Conservation (phyloP, 2,329 filamentous ascomycete species). For the Epichloe festucae region DNA sequence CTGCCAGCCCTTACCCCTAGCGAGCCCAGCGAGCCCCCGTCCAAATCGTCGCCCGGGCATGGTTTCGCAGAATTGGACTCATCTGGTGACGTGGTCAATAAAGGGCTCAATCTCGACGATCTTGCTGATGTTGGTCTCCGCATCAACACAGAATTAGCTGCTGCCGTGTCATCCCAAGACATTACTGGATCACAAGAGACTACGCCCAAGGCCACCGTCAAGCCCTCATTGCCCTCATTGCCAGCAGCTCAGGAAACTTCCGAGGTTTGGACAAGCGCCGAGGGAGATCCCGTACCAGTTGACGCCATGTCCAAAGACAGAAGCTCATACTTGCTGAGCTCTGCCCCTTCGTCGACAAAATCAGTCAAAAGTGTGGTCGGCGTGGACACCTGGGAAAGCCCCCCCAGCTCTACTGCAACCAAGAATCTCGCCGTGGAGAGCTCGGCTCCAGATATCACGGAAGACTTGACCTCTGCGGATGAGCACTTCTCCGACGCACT, state of each 20-base stretch:
- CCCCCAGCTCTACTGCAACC: constrained; percentile 15
- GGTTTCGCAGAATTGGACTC: constrained; percentile 15
- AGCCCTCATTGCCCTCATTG: constrained; percentile 16
- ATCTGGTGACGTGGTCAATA: constrained; percentile 16
- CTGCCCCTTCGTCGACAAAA: constrained; percentile 23
- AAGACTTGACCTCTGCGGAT: constrained; percentile 22
- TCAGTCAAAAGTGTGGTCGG: constrained; percentile 15
- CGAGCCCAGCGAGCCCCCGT: constrained; percentile 18
- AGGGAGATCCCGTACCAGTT: constrained; percentile 25
- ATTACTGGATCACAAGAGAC: constrained; percentile 49
- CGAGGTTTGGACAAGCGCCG: constrained; percentile 5
- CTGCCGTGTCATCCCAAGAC: constrained; percentile 26
- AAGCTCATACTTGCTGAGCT: constrained; percentile 29
- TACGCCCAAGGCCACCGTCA: constrained; percentile 51
- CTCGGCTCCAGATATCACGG: constrained; percentile 11
- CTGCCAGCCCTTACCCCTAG: constrained; percentile 39
- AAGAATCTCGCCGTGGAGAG: constrained; percentile 9
- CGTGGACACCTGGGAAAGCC: constrained; percentile 10
- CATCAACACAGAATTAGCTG: constrained; percentile 26
- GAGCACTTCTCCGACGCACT: constrained; percentile 24
- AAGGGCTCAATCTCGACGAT: constrained; percentile 9
- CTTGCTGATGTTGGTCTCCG: constrained; percentile 18
- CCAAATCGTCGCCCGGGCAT: constrained; percentile 21
- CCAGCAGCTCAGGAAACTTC: constrained; percentile 7
- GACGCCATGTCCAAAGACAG: constrained; percentile 29